Conservation (phyloP, 116 monocot genomes). For the Thalassia testudinum region DNA sequence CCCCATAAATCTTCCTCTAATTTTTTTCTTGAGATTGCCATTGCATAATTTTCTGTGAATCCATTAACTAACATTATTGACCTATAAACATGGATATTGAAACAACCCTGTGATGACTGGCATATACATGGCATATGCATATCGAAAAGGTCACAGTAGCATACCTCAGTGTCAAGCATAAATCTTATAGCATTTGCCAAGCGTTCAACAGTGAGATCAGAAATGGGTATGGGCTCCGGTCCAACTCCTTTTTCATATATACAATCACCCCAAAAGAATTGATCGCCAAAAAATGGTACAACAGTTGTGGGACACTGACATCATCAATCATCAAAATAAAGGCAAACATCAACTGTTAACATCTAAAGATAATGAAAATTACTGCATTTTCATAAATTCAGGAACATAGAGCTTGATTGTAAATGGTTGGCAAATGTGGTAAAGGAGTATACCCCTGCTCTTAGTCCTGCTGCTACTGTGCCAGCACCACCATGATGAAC, state of each 20-base stretch:
- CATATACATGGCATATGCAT: too few relatives aligned
- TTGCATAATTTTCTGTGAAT: too few relatives aligned
- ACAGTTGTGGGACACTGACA: constrained; percentile 88
- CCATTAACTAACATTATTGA: too few relatives aligned
- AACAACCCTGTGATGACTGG: too few relatives aligned
- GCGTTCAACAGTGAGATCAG: constrained; percentile 61
- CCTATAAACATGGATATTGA: too few relatives aligned
- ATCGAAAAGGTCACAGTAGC: neutral
- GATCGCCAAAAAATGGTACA: constrained; percentile 93
- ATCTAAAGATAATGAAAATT: too few relatives aligned
- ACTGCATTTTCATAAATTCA: too few relatives aligned
- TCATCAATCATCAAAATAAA: neutral
- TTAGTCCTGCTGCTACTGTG: constrained; percentile 87
- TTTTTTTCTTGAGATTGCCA: too few relatives aligned
- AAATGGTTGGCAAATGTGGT: too few relatives aligned
- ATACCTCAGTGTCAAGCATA: constrained; percentile 96
- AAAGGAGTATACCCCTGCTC: constrained; percentile 57
- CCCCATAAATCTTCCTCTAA: too few relatives aligned
- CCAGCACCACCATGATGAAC: constrained; percentile 98
- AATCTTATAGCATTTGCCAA: constrained; percentile 69
- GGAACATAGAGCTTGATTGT: too few relatives aligned
- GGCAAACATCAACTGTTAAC: too few relatives aligned
- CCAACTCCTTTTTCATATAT: constrained; percentile 77
- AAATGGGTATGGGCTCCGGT: constrained; percentile 86
- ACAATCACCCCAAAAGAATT: constrained; percentile 92